Evolutionary conservation across 495 filamentous ascomycete species (phyloP), one percentile per base, ranked within the genome.

Genomic region (Trichoderma asperelloides): DNA sequence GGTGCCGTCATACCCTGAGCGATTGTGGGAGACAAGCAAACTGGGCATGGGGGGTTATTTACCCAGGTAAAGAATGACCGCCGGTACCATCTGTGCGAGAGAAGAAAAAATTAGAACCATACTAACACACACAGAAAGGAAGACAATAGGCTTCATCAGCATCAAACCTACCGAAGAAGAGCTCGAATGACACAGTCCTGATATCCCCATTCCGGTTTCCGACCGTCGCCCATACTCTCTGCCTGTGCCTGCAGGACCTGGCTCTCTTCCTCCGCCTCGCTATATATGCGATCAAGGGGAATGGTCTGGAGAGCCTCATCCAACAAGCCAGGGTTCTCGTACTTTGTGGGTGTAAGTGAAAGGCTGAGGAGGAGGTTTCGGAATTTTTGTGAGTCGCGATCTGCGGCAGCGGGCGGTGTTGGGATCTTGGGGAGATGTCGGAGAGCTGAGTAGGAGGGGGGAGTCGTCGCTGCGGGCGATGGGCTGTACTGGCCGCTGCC

Each of bases 101-200:
- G 40, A 65, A 16, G 45, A 57, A 60, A 63, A 68, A 65, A 67
- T 79, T 66, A 77, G 76, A 71, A 25, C 47, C 3, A 51, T 51
- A 18, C 33, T 51, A 8, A n/a, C 16, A n/a, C 6, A 21, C n/a
- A 16, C 13, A 70, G 55, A 60, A 30, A 30, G 27, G 55, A 30
- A 28, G 27, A 11, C 23, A 8, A 30, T 60, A 27, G 15, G 16
- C 9, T 30, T 60, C 55, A 13, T 28, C 25, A 23, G n/a, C 39
- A 27, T 45, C 8, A 27, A 47, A 74, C 80, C 60, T 76, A 90
- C 92, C 87, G 93, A 68, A 97, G 78, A 68, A 99, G 81, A 68
- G 95, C 91, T 71, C 89, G 87, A 70, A 99, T 89, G 39, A 97
- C 91, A 80, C 94, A 99, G 80, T 99, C 95, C 77, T 98, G 96